Base-by-base conservation (phyloP, 2,329 filamentous ascomycete species). In the Fusarium sp. region DNA sequence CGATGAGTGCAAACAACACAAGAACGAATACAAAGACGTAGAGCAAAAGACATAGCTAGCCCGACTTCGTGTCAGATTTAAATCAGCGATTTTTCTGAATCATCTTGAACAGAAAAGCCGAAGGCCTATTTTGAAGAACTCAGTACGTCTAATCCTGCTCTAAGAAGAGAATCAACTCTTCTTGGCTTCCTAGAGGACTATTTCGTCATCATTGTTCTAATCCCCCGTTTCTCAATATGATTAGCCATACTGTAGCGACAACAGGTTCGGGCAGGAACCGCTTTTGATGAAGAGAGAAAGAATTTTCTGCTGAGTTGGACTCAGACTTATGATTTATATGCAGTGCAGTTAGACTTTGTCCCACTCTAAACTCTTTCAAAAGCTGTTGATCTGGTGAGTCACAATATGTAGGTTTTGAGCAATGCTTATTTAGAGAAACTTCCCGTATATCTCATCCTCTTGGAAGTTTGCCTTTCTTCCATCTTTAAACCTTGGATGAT, bases 31-130 rank as follows among this genome's bases (percentile, higher is more conserved):
- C n/a, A 12, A 37, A 37, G 18, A 37, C 18, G 10, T 4, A n/a
- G 6, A 37, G 2, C 1, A 11, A 37, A 37, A 12, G 10, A 7
- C 2, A 37, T n/a, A 4, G 18, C 18, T 37, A 10, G 12, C 18
- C 10, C 34, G 34, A 37, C 10, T 37, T n/a, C 34, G 10, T 2
- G 18, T 7, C 18, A 37, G 10, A 1, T 37, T 37, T n/a, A n/a
- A n/a, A n/a, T 6, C 34, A 1, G 18, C 3, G n/a, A 4, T 4
- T 37, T 12, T 4, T 3, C 11, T n/a, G 1, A 3, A 12, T 37
- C 34, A 12, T 9, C 18, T 37, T 37, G 6, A n/a, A 37, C 6
- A 37, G 34, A 9, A 14, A 45, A 18, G 20, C 20, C 24, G 18
- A 24, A 16, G 16, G 6, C 30, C 29, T 47, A 32, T 34, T 27